Percentiles rank a stretch among this genome's conserved stretches.
Evolutionary conservation across 2,329 filamentous ascomycete genomes (phyloP).

Genomic region (Coniella vitis): DNA sequence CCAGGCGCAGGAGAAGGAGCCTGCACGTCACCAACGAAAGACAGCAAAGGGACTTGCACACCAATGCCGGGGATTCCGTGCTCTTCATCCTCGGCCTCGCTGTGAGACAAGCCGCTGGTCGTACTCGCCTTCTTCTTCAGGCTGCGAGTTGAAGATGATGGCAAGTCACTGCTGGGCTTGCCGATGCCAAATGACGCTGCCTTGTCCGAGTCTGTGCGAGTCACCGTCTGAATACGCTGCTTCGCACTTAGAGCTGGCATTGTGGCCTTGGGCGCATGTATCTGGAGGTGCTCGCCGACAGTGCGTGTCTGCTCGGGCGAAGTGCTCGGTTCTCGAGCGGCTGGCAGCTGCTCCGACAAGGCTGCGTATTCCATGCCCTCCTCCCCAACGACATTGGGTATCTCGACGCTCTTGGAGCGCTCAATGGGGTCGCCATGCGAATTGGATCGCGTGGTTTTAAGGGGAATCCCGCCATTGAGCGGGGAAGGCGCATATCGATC

Average conservation of each 20-base stretch:
- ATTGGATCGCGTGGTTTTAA: constrained; percentile 34
- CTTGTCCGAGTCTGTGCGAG: constrained; percentile 82
- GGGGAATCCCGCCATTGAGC: constrained; percentile 61
- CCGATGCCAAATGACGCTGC: constrained; percentile 82
- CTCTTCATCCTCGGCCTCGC: constrained; percentile 60
- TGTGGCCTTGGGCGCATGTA: constrained; percentile 85
- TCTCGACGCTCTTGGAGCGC: constrained; percentile 68
- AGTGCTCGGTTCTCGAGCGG: constrained; percentile 33
- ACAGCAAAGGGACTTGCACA: constrained; percentile 87
- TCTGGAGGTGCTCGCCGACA: constrained; percentile 72
- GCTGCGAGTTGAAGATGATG: constrained; percentile 39
- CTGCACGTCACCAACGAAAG: constrained; percentile 88
- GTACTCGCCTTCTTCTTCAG: constrained; percentile 59
- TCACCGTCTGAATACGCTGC: constrained; percentile 74
- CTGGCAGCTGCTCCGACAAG: constrained; percentile 39
- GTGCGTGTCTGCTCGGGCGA: constrained; percentile 69
- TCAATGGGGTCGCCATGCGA: constrained; percentile 37
- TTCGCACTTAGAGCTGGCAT: constrained; percentile 75
- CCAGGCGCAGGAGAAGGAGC: constrained; percentile 74
- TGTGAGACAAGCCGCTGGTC: constrained; percentile 42
- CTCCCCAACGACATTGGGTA: constrained; percentile 74
- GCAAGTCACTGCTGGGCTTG: constrained; percentile 50
- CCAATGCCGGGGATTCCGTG: constrained; percentile 91
- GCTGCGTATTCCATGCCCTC: constrained; percentile 84
- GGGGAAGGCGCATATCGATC: constrained; percentile 81